Evolutionary conservation across 371 early-diverging fungal species (phyloP).

Genomic region (Umbelopsis sp.): DNA sequence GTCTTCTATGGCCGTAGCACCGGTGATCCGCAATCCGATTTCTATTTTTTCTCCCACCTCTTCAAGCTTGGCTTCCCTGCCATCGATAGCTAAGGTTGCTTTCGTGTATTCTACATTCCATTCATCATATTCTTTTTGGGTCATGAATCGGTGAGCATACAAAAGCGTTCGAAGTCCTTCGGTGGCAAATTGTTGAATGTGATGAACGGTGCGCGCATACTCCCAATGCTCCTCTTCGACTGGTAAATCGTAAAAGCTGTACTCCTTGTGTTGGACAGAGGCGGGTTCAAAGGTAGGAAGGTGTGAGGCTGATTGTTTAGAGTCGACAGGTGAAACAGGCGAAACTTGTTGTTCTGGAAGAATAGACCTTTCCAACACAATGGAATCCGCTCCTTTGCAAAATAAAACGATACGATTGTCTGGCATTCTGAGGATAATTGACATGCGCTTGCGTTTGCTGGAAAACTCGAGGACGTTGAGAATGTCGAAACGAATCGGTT

Average conservation of each 20-base stretch:
- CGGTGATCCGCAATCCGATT: slow-evolving; percentile 71
- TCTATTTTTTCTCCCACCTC: slow-evolving; percentile 76
- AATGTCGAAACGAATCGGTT: slow-evolving; percentile 44
- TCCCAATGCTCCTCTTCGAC: slow-evolving; percentile 27
- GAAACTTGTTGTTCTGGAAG: slow-evolving; percentile 31
- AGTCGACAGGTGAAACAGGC: neutral
- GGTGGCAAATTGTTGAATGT: slow-evolving; percentile 87
- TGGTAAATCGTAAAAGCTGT: neutral
- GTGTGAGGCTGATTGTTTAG: slow-evolving; percentile 34
- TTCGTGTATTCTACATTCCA: slow-evolving; percentile 67
- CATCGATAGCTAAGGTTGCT: slow-evolving; percentile 67
- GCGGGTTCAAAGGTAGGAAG: slow-evolving; percentile 26
- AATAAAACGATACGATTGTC: slow-evolving; percentile 63
- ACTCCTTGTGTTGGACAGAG: slow-evolving; percentile 2
- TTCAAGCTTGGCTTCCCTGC: slow-evolving; percentile 76
- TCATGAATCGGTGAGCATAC: slow-evolving; percentile 75
- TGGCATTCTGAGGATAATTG: slow-evolving; percentile 56
- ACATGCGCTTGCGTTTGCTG: slow-evolving; percentile 75
- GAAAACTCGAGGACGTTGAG: slow-evolving; percentile 72
- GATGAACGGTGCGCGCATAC: slow-evolving; percentile 52
- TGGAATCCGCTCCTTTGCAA: slow-evolving; percentile 83
- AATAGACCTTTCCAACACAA: slow-evolving; percentile 58
- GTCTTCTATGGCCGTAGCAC: slow-evolving; percentile 94
- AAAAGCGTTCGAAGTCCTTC: slow-evolving; percentile 89
- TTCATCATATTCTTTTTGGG: slow-evolving; percentile 66